phyloP scores from a whole-genome alignment of 164 flowering plant genomes.

The Sextonia rubra region DNA sequence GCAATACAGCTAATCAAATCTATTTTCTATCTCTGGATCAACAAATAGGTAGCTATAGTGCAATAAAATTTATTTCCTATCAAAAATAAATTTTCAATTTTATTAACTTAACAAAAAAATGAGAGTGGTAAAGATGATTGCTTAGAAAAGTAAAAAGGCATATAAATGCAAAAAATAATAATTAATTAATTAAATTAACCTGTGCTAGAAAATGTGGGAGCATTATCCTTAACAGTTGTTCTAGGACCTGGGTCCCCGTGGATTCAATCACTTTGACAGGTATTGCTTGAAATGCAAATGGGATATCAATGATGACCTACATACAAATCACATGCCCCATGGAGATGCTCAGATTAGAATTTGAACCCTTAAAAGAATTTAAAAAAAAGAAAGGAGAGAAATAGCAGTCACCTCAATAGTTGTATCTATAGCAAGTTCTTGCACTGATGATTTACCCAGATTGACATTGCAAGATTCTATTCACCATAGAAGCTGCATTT shows the following conservation, averaged over 20 bases:
- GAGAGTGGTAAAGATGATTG: too few relatives aligned
- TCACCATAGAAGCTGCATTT: constrained; percentile 99
- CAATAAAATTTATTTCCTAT: too few relatives aligned
- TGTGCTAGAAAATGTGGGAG: constrained; percentile 90
- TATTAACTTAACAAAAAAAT: too few relatives aligned
- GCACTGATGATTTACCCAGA: constrained; percentile 33
- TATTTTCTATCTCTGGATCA: too few relatives aligned
- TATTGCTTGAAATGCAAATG: constrained; percentile 69
- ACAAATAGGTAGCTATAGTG: too few relatives aligned
- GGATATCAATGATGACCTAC: constrained; percentile 79
- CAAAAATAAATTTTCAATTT: too few relatives aligned
- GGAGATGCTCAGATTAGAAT: neutral
- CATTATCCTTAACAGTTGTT: constrained; percentile 73
- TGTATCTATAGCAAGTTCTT: constrained; percentile 74
- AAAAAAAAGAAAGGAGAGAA: neutral
- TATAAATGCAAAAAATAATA: too few relatives aligned
- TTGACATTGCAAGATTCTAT: constrained; percentile 48
- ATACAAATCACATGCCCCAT: neutral
- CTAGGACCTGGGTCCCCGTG: constrained; percentile 78
- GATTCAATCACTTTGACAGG: constrained; percentile 76
- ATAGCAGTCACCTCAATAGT: constrained; percentile 56
- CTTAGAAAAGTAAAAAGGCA: too few relatives aligned
- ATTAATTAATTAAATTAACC: constrained; percentile 35
- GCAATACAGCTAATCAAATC: too few relatives aligned
- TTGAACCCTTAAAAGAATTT: neutral